A percentile compares a stretch with the other conserved stretches of the same genome.
Evolutionary conservation across 2,329 filamentous ascomycete species (phyloP).

Genomic region (Leptographium flavum): DNA sequence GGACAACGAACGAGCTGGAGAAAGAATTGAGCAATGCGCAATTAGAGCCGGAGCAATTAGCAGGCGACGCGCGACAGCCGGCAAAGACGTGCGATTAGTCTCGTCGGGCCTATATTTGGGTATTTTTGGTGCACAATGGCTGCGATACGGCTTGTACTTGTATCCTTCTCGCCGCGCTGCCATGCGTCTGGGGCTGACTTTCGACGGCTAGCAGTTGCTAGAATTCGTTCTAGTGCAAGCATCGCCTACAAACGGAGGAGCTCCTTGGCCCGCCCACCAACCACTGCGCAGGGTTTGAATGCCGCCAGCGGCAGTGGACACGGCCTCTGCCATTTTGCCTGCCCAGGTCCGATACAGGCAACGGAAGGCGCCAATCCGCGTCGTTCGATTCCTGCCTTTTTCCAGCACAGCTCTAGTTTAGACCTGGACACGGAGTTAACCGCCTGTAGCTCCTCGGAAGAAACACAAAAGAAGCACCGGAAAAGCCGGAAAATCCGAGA

Average conservation of each 20-base stretch:
- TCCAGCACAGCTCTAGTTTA: no score
- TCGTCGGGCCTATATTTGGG: not conserved
- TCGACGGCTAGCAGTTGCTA: no score
- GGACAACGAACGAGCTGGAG: no score
- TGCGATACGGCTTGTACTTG: no score
- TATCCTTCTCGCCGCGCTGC: no score
- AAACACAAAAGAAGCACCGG: not conserved
- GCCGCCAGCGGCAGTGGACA: not conserved
- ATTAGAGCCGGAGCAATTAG: no score
- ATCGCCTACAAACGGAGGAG: no score
- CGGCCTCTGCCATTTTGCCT: no score
- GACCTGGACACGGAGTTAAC: conserved; percentile 1
- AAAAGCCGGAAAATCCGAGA: not conserved
- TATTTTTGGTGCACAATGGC: not conserved
- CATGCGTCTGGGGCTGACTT: no score
- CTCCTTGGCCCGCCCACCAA: not conserved
- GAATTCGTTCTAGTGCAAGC: no score
- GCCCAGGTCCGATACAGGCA: conserved; percentile 6
- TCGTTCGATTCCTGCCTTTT: conserved; percentile 9
- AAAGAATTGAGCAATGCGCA: not conserved
- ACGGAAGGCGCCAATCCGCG: conserved; percentile 8
- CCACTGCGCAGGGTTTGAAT: not conserved
- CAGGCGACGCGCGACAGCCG: not conserved
- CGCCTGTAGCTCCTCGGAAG: not conserved
- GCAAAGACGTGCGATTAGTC: not conserved